phyloP scores from a whole-genome alignment of 176 grass and related monocot genomes.

The Bonia amplexicaulis region DNA sequence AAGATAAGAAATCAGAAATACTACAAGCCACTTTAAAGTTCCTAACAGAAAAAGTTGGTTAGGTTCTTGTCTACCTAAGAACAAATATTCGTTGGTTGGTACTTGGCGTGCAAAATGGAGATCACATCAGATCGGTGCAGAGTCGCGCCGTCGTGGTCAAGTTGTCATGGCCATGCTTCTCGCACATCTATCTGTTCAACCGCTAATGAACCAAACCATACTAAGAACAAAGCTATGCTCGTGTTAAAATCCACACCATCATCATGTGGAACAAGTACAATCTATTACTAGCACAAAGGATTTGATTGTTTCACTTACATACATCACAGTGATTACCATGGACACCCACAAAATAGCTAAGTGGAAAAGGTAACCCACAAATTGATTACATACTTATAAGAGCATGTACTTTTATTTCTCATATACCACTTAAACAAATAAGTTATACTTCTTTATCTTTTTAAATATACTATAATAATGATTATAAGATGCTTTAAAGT shows the following conservation, averaged over 20 bases:
- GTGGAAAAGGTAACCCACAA: neutral
- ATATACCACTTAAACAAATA: too few species aligned
- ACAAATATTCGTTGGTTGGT: neutral
- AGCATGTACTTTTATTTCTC: too few species aligned
- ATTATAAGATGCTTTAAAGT: too few species aligned
- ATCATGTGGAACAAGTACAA: neutral
- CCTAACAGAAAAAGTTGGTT: neutral
- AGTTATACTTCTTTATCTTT: too few species aligned
- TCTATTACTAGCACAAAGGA: neutral
- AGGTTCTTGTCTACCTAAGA: neutral
- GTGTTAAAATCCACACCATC: neutral
- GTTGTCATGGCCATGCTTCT: neutral
- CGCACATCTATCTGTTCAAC: neutral
- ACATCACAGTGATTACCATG: neutral
- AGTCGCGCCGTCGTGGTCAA: neutral
- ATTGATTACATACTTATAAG: too few species aligned
- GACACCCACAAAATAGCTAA: neutral
- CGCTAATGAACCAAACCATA: neutral
- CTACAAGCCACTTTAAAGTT: neutral
- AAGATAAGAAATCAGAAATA: neutral
- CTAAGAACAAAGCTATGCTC: neutral
- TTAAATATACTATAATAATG: too few species aligned
- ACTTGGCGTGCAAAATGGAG: slow-evolving; percentile 5
- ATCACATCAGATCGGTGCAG: neutral
- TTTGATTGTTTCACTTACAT: neutral